A percentile compares a stretch with the other conserved stretches of the same genome.
phyloP scores from a whole-genome alignment of 768 basidiomycete species.

The Trametes gibbosa region DNA sequence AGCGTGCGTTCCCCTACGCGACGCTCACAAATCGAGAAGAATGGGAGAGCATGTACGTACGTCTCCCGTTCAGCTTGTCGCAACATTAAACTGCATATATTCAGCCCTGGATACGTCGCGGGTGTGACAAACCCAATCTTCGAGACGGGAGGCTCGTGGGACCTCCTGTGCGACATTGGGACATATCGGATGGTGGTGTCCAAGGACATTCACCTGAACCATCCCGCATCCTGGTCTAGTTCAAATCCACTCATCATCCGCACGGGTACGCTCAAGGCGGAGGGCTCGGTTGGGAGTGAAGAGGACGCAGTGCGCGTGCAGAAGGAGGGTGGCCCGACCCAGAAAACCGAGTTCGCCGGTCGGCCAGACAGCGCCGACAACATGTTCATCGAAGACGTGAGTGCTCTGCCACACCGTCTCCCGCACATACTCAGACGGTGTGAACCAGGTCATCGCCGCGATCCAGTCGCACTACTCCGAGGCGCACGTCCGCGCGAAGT shows the following conservation, averaged over 20 bases:
- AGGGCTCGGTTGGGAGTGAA: constrained; percentile 60
- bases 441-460: constrained; percentile 68
- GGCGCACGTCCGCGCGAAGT: constrained; percentile 78
- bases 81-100: not conserved
- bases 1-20: constrained; percentile 93
- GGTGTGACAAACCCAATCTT: constrained; percentile 98
- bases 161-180: constrained; percentile 89
- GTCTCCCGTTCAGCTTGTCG: not conserved
- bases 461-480: constrained; percentile 95
- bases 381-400: constrained; percentile 90
- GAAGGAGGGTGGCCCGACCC: constrained; percentile 45
- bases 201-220: constrained; percentile 69
- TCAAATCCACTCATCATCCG: constrained; percentile 46
- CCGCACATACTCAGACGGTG: not conserved
- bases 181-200: constrained; percentile 83
- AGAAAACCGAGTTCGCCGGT: constrained; percentile 52
- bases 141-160: constrained; percentile 85
- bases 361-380: constrained; percentile 71
- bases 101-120: constrained; percentile 88
- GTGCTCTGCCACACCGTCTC: constrained; percentile 30
- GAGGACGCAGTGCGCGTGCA: constrained; percentile 64
- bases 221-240: constrained; percentile 36
- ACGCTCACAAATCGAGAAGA: constrained; percentile 86
- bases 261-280: constrained; percentile 62
- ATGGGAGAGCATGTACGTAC: constrained; percentile 80